These are phyloP conservation scores for Discostella stelligera DNA, from an alignment of 352 stramenopile genomes.

Conservation along the genomic window DNA sequence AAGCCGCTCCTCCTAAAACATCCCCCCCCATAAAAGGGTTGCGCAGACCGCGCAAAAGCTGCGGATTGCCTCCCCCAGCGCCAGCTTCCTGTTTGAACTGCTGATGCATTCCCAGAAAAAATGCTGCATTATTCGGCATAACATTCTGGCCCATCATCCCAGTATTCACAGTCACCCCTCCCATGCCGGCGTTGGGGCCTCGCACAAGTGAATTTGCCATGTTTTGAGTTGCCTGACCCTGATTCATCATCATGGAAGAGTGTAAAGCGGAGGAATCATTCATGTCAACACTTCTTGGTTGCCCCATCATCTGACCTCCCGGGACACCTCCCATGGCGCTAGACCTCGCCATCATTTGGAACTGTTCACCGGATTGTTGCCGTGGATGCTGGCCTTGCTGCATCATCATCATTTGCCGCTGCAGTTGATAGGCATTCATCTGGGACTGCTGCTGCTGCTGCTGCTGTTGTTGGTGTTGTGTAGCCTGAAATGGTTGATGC, in stretches of 20 bases:
- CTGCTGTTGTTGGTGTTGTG: not conserved
- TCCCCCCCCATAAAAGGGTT: conserved; percentile 13
- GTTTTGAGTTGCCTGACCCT: not conserved
- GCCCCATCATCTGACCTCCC: conserved; percentile 1
- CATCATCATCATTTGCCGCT: conserved; percentile 37
- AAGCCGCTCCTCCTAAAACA: not conserved
- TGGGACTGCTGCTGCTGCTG: conserved; percentile 21
- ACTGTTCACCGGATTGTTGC: conserved; percentile 2
- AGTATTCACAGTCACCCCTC: not conserved
- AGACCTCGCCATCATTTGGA: conserved; percentile 6
- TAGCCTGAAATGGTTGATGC: not conserved
- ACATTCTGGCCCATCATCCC: not conserved
- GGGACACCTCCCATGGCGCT: too few species aligned
- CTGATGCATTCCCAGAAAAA: conserved; percentile 32
- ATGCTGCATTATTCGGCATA: not conserved
- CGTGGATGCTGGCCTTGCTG: conserved; percentile 16
- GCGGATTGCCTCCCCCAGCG: conserved; percentile 17
- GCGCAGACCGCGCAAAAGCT: conserved; percentile 4
- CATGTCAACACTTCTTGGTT: not conserved
- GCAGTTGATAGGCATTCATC: conserved; percentile 27
- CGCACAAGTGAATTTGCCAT: conserved; percentile 27
- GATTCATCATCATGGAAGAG: conserved; percentile 12
- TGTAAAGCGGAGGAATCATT: not conserved
- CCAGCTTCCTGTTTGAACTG: conserved; percentile 50
- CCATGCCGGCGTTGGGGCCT: not conserved